Evolutionary conservation across 2,329 filamentous ascomycete genomes (phyloP).

Genomic region (Chalara sp.): DNA sequence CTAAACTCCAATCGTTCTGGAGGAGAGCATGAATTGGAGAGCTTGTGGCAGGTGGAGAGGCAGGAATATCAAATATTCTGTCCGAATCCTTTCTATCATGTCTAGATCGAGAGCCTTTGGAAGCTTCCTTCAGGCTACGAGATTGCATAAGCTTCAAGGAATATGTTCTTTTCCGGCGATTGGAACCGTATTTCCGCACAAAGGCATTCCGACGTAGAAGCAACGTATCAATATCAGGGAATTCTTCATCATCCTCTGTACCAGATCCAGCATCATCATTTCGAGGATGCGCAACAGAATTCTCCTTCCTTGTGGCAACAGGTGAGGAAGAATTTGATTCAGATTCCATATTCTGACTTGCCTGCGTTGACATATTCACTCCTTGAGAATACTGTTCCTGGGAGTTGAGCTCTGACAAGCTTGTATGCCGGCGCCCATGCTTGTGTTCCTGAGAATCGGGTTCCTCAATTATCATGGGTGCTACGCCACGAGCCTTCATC

Average conservation of each 20-base stretch:
- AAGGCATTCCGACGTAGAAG: constrained; percentile 4
- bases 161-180: background rate
- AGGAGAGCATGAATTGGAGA: constrained; percentile 14
- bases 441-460: constrained; percentile 10
- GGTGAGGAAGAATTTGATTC: constrained; percentile 13
- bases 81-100: background rate
- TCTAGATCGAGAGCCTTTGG: background rate
- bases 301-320: background rate
- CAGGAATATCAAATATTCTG: constrained; percentile 30
- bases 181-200: background rate
- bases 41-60: constrained; percentile 34
- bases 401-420: constrained; percentile 14
- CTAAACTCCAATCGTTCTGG: too few relatives aligned
- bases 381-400: constrained; percentile 19
- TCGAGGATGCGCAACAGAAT: background rate
- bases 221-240: constrained; percentile 24
- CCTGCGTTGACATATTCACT: constrained; percentile 7
- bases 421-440: constrained; percentile 4
- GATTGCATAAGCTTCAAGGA: constrained; percentile 9
- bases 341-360: constrained; percentile 18
- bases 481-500: constrained; percentile 22
- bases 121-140: background rate
- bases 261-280: background rate
- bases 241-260: constrained; percentile 12
- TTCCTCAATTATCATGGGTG: constrained; percentile 21